phyloP scores from a whole-genome alignment of 1,284 basidiomycete genomes.

The Irpex rosettiformis region DNA sequence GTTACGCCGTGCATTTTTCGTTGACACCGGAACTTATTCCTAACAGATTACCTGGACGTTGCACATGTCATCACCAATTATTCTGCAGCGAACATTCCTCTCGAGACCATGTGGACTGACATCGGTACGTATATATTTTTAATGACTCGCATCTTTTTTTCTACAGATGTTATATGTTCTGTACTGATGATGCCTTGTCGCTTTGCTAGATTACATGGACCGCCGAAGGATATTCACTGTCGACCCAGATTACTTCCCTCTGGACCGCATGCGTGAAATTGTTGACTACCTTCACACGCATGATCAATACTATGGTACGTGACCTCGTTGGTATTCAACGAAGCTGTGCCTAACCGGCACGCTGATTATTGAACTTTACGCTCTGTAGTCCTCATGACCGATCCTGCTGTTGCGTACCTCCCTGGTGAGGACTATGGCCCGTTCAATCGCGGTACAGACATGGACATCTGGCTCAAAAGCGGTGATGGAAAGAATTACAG shows the following conservation, averaged over 20 bases:
- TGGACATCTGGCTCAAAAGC: constrained; percentile 61
- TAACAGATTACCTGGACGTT: constrained; percentile 57
- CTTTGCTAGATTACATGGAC: constrained; percentile 64
- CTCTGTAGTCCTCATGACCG: constrained; percentile 63
- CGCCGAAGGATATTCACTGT: constrained; percentile 64
- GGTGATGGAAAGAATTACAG: constrained; percentile 52
- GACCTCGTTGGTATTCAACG: not conserved
- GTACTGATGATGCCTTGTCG: not conserved
- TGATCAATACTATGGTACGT: constrained; percentile 55
- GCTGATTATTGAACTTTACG: not conserved
- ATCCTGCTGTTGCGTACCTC: constrained; percentile 62
- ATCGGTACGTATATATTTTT: constrained; percentile 41
- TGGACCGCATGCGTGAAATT: constrained; percentile 60
- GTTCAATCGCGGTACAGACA: constrained; percentile 51
- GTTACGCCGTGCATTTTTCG: not conserved
- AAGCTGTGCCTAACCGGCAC: not conserved
- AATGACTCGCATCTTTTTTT: no score
- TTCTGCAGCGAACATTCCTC: constrained; percentile 55
- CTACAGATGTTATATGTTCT: no score
- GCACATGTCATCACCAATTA: constrained; percentile 60
- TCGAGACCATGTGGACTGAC: constrained; percentile 78
- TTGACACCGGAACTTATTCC: not conserved
- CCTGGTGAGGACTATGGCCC: constrained; percentile 48
- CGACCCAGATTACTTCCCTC: constrained; percentile 66
- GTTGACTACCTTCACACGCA: constrained; percentile 56